Conservation (phyloP, 2,329 filamentous ascomycete species). For the Ceratocystis albifundus region DNA sequence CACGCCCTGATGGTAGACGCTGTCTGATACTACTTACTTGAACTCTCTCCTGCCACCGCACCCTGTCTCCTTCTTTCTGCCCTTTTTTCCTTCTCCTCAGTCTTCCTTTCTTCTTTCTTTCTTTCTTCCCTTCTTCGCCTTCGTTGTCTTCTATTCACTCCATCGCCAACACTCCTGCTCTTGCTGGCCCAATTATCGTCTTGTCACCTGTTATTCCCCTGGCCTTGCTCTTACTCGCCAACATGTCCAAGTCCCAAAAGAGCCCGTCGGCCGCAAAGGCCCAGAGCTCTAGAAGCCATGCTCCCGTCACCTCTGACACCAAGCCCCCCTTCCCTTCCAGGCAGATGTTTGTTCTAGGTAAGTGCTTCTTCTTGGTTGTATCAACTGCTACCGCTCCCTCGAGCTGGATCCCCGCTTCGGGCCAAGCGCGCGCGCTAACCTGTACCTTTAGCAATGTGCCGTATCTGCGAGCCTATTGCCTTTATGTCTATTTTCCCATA, state of each 20-base stretch:
- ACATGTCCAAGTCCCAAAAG: conserved; percentile 8
- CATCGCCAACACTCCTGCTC: not conserved
- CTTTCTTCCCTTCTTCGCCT: not conserved
- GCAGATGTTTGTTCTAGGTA: conserved; percentile 37
- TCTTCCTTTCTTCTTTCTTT: not conserved
- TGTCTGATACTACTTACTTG: conserved; percentile 10
- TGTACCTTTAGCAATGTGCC: conserved; percentile 58
- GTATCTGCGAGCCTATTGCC: conserved; percentile 95
- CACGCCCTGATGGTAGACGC: not conserved
- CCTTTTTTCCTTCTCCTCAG: not conserved
- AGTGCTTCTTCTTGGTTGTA: conserved; percentile 24
- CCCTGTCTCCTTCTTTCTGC: not conserved
- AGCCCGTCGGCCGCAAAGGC: not conserved
- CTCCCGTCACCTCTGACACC: not conserved
- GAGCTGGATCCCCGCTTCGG: conserved; percentile 2
- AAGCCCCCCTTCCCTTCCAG: conserved; percentile 32
- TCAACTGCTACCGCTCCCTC: not conserved
- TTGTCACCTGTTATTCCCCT: not conserved
- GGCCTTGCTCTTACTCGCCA: not conserved
- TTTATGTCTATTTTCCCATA: conserved; percentile 99
- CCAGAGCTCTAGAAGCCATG: not conserved
- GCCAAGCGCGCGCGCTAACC: conserved; percentile 16
- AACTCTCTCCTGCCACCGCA: not conserved
- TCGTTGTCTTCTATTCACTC: not conserved
- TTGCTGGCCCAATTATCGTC: too few relatives aligned